These are phyloP conservation scores for Neonectria coccinea DNA, from an alignment of 2,329 filamentous ascomycete species.

Conservation along the genomic window DNA sequence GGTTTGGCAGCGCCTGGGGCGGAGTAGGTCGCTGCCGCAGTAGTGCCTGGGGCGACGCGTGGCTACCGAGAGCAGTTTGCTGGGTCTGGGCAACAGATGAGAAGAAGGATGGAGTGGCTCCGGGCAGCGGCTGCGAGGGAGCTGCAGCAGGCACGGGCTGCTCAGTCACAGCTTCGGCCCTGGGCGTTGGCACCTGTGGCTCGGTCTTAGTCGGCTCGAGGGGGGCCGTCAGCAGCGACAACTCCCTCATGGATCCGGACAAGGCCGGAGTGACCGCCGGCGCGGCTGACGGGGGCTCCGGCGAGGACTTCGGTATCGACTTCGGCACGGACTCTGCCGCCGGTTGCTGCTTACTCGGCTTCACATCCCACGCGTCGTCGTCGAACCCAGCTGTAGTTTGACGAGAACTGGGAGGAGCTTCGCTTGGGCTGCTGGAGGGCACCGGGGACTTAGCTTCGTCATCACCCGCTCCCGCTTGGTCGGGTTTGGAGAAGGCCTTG, in stretches of 20 bases:
- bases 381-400: slow-evolving; percentile 76
- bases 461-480: slow-evolving; percentile 43
- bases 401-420: slow-evolving; percentile 47
- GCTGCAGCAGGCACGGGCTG: slow-evolving; percentile 50
- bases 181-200: slow-evolving; percentile 46
- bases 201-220: slow-evolving; percentile 62
- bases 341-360: slow-evolving; percentile 74
- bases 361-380: slow-evolving; percentile 97
- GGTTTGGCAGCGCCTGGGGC: slow-evolving; percentile 70
- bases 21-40: slow-evolving; percentile 77
- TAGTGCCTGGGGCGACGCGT: slow-evolving; percentile 45
- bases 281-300: slow-evolving; percentile 32
- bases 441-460: slow-evolving; percentile 40
- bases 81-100: slow-evolving; percentile 58
- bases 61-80: slow-evolving; percentile 53
- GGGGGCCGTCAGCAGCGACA: slow-evolving; percentile 65
- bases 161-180: slow-evolving; percentile 25
- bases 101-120: slow-evolving; percentile 71
- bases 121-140: slow-evolving; percentile 60
- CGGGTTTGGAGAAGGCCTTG: slow-evolving; percentile 80
- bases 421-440: slow-evolving; percentile 43
- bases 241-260: slow-evolving; percentile 75
- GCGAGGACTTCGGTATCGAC: slow-evolving; percentile 45
- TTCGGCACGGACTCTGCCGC: slow-evolving; percentile 33
- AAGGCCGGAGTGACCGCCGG: slow-evolving; percentile 60